A percentile compares a stretch with the other conserved stretches of the same genome.
These are phyloP conservation scores for Arthrobotrys iridis DNA, from an alignment of 2,329 filamentous ascomycete species.

Conservation along the genomic window DNA sequence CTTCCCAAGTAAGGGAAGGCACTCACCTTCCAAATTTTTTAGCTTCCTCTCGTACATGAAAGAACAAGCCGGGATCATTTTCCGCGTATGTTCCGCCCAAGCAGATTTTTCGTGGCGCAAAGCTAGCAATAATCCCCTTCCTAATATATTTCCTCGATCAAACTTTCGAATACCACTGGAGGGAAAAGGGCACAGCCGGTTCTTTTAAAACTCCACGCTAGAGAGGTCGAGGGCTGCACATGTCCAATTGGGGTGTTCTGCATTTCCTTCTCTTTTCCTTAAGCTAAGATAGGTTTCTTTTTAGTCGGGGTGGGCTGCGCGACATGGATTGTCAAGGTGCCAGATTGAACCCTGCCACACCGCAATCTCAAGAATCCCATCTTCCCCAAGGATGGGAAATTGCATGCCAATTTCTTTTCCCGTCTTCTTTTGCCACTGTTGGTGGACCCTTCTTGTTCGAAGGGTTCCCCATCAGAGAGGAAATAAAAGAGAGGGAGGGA, in stretches of 20 bases:
- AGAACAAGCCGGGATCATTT: neutral
- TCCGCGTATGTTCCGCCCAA: neutral
- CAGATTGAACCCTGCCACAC: conserved; percentile 51
- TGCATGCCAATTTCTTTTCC: conserved; percentile 55
- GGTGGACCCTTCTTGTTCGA: conserved; percentile 7
- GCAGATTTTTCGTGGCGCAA: conserved; percentile 2
- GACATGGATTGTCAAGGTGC: conserved; percentile 45
- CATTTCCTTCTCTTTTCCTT: conserved; percentile 28
- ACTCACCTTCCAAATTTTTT: conserved; percentile 19
- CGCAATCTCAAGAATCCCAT: conserved; percentile 55
- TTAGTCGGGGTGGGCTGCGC: conserved; percentile 37
- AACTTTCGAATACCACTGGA: conserved; percentile 20
- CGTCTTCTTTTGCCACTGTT: conserved; percentile 13
- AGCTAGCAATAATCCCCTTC: neutral
- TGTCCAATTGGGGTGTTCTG: conserved; percentile 43
- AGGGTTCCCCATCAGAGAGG: neutral
- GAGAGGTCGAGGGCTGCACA: conserved; percentile 30
- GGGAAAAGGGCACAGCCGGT: conserved; percentile 31
- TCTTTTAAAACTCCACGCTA: conserved; percentile 49
- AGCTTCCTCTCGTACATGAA: neutral
- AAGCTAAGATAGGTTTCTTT: conserved; percentile 51
- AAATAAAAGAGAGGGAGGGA: conserved; percentile 9
- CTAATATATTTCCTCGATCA: neutral
- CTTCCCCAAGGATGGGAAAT: conserved; percentile 51
- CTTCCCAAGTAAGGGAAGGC: neutral